Evolutionary conservation across 2,329 filamentous ascomycete species (phyloP), one percentile per base, ranked within the genome.

Genomic region (Truncatella angustata): DNA sequence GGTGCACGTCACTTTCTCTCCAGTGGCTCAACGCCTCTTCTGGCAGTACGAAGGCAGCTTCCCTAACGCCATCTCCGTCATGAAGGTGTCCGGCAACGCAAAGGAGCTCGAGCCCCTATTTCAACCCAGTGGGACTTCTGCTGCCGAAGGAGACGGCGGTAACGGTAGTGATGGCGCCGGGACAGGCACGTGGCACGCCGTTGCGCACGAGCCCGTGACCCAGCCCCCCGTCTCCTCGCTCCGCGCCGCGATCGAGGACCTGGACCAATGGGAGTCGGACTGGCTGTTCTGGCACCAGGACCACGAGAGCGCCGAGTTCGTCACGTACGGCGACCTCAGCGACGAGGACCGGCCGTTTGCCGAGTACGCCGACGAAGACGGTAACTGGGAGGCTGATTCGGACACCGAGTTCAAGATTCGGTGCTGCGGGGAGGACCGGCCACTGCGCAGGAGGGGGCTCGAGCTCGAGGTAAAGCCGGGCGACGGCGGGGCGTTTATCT

Each of bases 341-440:
- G 36, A 40, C 16, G 18, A 23, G 36, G 36, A 40, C 36, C 36
- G 18, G 36, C 36, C 36, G 36, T 40, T 40, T 40, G 36, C 36
- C 18, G 36, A 40, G 36, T 21, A 40, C 36, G 36, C 36, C 36
- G 36, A 40, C 36, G 36, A 40, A 40, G 18, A 40, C 7, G 36
- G 36, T 12, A 23, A 40, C 16, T 40, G 36, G 36, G 36, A 40
- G 36, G 36, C 36, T 21, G 36, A 40, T 21, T 40, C 16, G 18
- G 36, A 23, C 16, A 40, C 36, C 36, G 36, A 40, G 16, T 40
- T 40, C 36, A 40, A 40, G 36, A 40, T 40, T 40, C 36, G 36
- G 36, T 40, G 36, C 36, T 40, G 36, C 18, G 36, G 36, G 36
- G 36, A 40, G 36, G 36, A 40, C 36, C 36, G 36, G 36, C 36